Base-by-base conservation (phyloP, 192 early-diverging fungal genomes). In the Linnemannia hyalina region DNA sequence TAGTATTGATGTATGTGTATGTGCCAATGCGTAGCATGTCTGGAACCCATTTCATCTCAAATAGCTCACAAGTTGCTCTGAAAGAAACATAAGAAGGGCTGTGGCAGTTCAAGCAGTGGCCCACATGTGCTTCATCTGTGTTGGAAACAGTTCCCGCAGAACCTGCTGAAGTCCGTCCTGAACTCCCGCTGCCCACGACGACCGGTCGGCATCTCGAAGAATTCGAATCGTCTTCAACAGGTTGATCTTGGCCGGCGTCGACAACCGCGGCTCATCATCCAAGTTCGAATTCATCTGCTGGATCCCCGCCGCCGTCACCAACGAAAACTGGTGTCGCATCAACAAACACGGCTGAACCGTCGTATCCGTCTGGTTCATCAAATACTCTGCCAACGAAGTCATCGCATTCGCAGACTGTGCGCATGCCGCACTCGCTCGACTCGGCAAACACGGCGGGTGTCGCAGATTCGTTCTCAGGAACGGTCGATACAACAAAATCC, bases 401-500 rank as follows among this genome's bases (percentile, higher is more conserved):
- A 86, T 86, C 26, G 84, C 84, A 75, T 86, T 86, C 22, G 84
- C 84, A 8, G 84, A 86, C 55, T 86, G 84, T 7, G 84, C 84
- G 73, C 84, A 86, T 2, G 54, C 76, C 46, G 84, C 46, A 46
- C 84, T 86, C 22, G 84, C 84, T 77, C 84, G 73, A 44, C 76
- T 40, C 18, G 84, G 84, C 18, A 44, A 26, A 47, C 84, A 86
- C 49, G 84, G 84, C 1, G 84, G 84, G 54, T 86, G 84, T 26
- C 84, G 84, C 32, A 86, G 11, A 72, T 86, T 86, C 2, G 84
- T 86, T 44, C 84, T 69, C 7, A 86, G 68, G n/a, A 86, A 86
- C 2, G 84, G 84, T 10, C 84, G 84, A 55, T 78, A 81, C 18
- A 86, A 57, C 38, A 86, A 72, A 36, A 86, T 86, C 32, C 84